Evolutionary conservation across 257 asterid species (phyloP), one percentile per base, ranked within the genome.

Genomic region (Scutellaria galericulata): DNA sequence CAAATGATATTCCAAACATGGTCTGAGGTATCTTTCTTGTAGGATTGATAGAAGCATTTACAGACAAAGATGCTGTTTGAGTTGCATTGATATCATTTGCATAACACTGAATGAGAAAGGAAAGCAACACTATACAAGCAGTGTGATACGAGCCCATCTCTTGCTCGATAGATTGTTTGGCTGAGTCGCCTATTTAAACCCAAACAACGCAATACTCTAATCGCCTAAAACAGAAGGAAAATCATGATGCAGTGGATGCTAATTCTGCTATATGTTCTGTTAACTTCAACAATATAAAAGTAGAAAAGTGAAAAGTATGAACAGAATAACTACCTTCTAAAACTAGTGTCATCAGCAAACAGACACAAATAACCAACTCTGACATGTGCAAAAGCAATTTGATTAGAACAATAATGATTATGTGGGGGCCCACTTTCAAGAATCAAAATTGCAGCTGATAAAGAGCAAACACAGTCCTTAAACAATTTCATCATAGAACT

Each of bases 1-100:
- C 97, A 79, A 93, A 93, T 66, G 96, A 89, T 52, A 91, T 70
- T 31, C 98, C 98, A 78, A 93, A 93, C 86, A 93, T 79, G 7
- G 81, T 85, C 51, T 82, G 81, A 0, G 94, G 93, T 64, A 91
- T 89, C 75, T 74, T 79, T 68, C 51, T 81, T 22, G 65, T 76
- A 50, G 85, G 77, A 74, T 70, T 72, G 64, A 70, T 81, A 9
- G 95, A 87, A 74, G 85, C 87, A 68, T 91, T 78, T 14, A 89
- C 87, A 18, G 59, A 79, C 41, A 93, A 73, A 35, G 57, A 66
- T 37, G 96, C 92, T 52, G 83, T 82, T 83, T 86, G 90, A 44
- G 78, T 77, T 45, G 81, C 79, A 39, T 80, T 77, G 64, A 75
- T n/a, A 63, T 42, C 86, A 18, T 39, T 24, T 13, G 87, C 89